Percentiles rank a stretch among this genome's conserved stretches.
These are phyloP conservation scores for Schwanniomyces etchellsii DNA, from an alignment of 1,139 yeast species.

Conservation along the genomic window DNA sequence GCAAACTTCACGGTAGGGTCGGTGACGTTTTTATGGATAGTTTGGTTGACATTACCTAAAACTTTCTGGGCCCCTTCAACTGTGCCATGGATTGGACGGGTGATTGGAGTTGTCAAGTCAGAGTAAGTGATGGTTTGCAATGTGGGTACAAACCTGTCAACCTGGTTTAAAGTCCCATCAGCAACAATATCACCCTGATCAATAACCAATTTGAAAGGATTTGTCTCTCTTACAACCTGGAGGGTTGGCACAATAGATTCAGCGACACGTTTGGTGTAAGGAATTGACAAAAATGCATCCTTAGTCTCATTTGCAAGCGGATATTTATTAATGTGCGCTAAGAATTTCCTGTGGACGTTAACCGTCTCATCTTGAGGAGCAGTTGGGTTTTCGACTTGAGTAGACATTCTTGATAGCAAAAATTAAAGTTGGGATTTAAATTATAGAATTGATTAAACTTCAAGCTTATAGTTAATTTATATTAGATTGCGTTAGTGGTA, in stretches of 20 bases:
- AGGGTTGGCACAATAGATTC: constrained; percentile 13
- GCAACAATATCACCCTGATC: constrained; percentile 24
- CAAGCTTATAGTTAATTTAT: not conserved
- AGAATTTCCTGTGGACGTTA: constrained; percentile 8
- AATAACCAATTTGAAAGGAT: constrained; percentile 21
- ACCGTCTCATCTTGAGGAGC: constrained; percentile 2
- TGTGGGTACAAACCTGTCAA: constrained; percentile 32
- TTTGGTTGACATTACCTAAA: constrained; percentile 21
- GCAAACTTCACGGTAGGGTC: constrained; percentile 41
- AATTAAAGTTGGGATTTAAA: not conserved
- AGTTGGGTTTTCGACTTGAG: constrained; percentile 1
- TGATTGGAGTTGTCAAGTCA: constrained; percentile 38
- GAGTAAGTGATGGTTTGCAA: constrained; percentile 33
- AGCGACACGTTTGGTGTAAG: constrained; percentile 13
- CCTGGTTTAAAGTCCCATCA: constrained; percentile 25
- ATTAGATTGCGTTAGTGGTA: not conserved
- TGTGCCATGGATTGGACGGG: constrained; percentile 34
- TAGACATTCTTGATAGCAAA: constrained; percentile 7
- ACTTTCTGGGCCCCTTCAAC: constrained; percentile 19
- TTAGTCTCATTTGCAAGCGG: constrained; percentile 18
- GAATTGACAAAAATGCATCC: constrained; percentile 14
- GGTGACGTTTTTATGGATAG: constrained; percentile 27
- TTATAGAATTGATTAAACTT: constrained; percentile 3
- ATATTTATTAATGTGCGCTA: constrained; percentile 18
- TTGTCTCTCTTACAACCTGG: constrained; percentile 14